Evolutionary conservation across 306 rosid species (phyloP).

Genomic region (Parietaria judaica): DNA sequence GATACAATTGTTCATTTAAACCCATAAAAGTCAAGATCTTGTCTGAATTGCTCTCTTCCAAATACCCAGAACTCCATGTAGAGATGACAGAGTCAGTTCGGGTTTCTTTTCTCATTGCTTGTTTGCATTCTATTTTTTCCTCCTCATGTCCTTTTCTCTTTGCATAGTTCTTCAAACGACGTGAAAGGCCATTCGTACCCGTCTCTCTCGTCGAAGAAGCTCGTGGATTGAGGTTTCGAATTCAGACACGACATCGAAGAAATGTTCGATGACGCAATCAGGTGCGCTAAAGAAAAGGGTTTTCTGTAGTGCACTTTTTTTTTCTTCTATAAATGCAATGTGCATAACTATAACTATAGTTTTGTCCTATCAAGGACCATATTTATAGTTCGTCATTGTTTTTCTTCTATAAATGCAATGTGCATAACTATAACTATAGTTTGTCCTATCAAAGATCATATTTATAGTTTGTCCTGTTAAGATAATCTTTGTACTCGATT

Average conservation of each 20-base stretch:
- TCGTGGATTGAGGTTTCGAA: slow-evolving; percentile 39
- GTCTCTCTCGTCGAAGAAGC: slow-evolving; percentile 37
- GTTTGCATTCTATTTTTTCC: not conserved
- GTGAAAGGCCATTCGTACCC: not conserved
- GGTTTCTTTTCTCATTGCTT: not conserved
- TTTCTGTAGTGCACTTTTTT: slow-evolving; percentile 13
- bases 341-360: too few species aligned
- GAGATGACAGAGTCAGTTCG: slow-evolving; percentile 36
- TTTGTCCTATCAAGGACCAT: too few species aligned
- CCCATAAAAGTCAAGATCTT: slow-evolving; percentile 21
- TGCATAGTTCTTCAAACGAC: not conserved
- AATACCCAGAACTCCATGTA: slow-evolving; percentile 42
- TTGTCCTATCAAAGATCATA: too few species aligned
- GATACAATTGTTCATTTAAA: slow-evolving; percentile 49
- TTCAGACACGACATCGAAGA: slow-evolving; percentile 39
- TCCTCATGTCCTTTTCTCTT: not conserved
- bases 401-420: too few species aligned
- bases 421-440: too few species aligned
- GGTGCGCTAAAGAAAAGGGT: slow-evolving; percentile 37
- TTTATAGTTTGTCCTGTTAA: too few species aligned
- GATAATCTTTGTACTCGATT: too few species aligned
- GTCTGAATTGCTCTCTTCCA: slow-evolving; percentile 23
- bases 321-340: too few species aligned
- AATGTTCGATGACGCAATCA: slow-evolving; percentile 35
- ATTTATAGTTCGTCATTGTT: too few species aligned